Base-by-base conservation (phyloP, 495 filamentous ascomycete genomes). In the Penicillium robsamsonii region DNA sequence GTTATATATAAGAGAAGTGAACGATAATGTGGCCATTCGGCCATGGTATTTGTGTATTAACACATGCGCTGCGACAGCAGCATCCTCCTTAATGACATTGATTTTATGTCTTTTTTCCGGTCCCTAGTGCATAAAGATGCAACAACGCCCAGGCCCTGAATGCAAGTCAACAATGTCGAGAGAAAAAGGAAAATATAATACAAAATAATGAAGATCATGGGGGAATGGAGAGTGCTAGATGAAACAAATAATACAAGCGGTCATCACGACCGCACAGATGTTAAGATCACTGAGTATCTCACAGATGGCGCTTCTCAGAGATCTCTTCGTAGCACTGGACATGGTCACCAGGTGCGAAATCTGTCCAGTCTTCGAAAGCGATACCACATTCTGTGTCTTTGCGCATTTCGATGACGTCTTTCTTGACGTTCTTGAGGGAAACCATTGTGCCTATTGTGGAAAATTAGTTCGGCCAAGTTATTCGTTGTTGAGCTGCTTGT, bases 311-410 rank as follows among this genome's bases (percentile, higher is more conserved):
- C 76, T 88, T 87, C 71, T 92, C 90, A 30, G 64, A 67, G 17
- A 84, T 79, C 73, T 92, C 86, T 65, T 96, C 91, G 66, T 93
- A 92, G 20, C 84, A 82, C 75, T 96, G 93, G 57, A 97, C 77
- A 60, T 85, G 81, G 74, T 99, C 95, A 24, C 92, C 94, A 31
- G 84, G 78, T 55, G 84, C 66, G 72, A 97, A 90, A 18, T 81
- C 86, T 17, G 84, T 75, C 87, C 90, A 97, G 37, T 75, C 79
- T 8, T 87, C 83, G 63, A 99, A 96, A 37, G 80, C 84, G 56
- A 99, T 87, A 48, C 95, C 95, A 64, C 95, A 99, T 69, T 99
- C 95, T 41, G 77, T 84, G 40, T 90, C 92, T 78, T 96, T 97
- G 63, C 84, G 86, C 84, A 93, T 92, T 65, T 96, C 89, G 8